Evolutionary conservation across 208 protist genomes (phyloP).

Genomic region (Dictyostelium gargantuum): DNA sequence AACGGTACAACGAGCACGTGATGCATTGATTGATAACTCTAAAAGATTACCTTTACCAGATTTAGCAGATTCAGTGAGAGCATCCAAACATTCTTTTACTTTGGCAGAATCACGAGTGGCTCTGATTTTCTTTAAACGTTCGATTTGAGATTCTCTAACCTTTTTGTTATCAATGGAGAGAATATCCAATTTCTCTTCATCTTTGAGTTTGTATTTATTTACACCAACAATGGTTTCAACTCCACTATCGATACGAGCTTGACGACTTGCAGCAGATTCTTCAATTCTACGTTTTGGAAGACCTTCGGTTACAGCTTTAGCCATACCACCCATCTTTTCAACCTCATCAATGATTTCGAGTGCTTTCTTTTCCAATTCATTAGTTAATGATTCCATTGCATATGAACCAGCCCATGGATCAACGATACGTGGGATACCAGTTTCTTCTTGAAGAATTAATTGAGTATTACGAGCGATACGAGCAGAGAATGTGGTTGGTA

Average conservation of each 20-base stretch:
- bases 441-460: constrained; percentile 93
- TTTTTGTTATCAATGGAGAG: constrained; percentile 92
- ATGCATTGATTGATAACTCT: constrained; percentile 89
- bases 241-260: constrained; percentile 85
- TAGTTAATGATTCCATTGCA: constrained; percentile 95
- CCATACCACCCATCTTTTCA: constrained; percentile 85
- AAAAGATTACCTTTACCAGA: constrained; percentile 90
- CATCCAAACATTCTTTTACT: constrained; percentile 81
- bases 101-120: constrained; percentile 81
- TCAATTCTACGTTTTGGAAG: constrained; percentile 96
- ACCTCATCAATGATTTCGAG: constrained; percentile 90
- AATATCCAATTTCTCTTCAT: constrained; percentile 87
- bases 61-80: constrained; percentile 87
- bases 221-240: constrained; percentile 93
- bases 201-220: constrained; percentile 91
- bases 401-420: constrained; percentile 92
- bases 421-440: constrained; percentile 88
- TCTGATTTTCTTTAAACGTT: constrained; percentile 79
- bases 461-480: constrained; percentile 96
- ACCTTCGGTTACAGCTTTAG: constrained; percentile 83
- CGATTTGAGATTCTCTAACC: constrained; percentile 88
- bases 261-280: constrained; percentile 91
- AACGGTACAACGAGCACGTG: constrained; percentile 90
- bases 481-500: constrained; percentile 93
- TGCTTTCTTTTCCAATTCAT: constrained; percentile 89